Evolutionary conservation across 257 asterid species (phyloP), one percentile per base, ranked within the genome.

Genomic region (Salvia miltiorrhiza): DNA sequence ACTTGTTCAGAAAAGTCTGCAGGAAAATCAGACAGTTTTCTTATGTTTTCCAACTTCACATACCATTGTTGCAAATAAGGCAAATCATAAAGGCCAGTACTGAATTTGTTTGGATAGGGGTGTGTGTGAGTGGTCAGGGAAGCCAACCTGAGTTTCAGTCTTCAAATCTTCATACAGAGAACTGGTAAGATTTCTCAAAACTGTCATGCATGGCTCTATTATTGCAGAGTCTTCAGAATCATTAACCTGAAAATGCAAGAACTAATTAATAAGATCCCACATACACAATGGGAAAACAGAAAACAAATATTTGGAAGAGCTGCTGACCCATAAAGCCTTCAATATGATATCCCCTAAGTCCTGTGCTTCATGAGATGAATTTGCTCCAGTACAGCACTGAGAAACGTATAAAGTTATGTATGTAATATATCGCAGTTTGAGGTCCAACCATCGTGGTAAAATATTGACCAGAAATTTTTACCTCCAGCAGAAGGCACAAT

Each of bases 401-500:
- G 57, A 77, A 41, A 53, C 16, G 21, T 45, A 62, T 20, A 69
- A 43, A 54, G n/a, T 45, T 3, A 77, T 16, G 16, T 2, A 62
- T 4, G 32, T 33, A 48, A 60, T 20, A 14, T 48, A 33, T 30
- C 37, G 55, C 73, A 43, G 59, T 55, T 61, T 40, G 16, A 69
- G 35, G 55, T 50, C 28, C 63, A 71, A 66, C 44, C 4, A 23
- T 20, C 33, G 74, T 2, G 11, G 14, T 6, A 3, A 60, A 43
- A 72, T 26, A 61, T 78, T 11, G 45, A 26, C 54, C 30, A 45
- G 32, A 50, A 73, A 67, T 30, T 44, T 37, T 64, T 76, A 94
- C 99, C 93, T 94, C 97, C 69, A 94, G 78, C 47, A 94, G 76
- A 72, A 90, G 86, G 80, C 95, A 90, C 67, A 89, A 75, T 64